These are phyloP conservation scores for Prunus campanulata DNA, from an alignment of 306 rosid species.

Conservation along the genomic window DNA sequence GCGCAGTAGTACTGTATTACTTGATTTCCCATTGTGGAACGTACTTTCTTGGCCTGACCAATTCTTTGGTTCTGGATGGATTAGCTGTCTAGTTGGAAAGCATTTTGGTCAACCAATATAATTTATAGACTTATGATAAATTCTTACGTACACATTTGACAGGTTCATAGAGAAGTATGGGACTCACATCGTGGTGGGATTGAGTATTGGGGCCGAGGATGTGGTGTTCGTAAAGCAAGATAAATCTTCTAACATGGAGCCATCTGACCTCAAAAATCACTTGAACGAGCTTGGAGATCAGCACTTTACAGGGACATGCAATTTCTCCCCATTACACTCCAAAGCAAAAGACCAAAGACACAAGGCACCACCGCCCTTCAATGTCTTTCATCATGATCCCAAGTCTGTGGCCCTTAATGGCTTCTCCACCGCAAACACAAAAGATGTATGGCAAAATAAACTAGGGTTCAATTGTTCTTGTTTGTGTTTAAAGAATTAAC, in stretches of 20 bases:
- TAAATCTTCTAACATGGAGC: constrained; percentile 47
- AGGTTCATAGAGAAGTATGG: constrained; percentile 89
- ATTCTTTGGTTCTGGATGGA: constrained; percentile 1
- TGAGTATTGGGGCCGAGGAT: constrained; percentile 82
- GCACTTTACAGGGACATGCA: constrained; percentile 79
- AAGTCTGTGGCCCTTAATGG: constrained; percentile 43
- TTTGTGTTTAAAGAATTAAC: neutral
- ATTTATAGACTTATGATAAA: too few species aligned
- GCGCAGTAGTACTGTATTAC: neutral
- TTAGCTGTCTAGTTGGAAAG: neutral
- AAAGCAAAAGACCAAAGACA: constrained; percentile 55
- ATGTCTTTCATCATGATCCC: constrained; percentile 52
- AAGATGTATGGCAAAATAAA: constrained; percentile 54
- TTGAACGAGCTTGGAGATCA: constrained; percentile 88
- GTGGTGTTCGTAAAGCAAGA: constrained; percentile 74
- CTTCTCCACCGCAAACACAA: constrained; percentile 50
- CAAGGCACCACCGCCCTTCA: constrained; percentile 75
- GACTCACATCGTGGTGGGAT: constrained; percentile 88
- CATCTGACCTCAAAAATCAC: constrained; percentile 66
- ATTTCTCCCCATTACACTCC: constrained; percentile 44
- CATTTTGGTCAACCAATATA: neutral
- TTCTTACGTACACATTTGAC: neutral
- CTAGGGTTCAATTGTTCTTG: too few species aligned
- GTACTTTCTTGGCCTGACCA: neutral
- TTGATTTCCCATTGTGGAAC: constrained; percentile 5